Conservation (phyloP, 106 monocot species). For the Phalaenopsis aphrodite region DNA sequence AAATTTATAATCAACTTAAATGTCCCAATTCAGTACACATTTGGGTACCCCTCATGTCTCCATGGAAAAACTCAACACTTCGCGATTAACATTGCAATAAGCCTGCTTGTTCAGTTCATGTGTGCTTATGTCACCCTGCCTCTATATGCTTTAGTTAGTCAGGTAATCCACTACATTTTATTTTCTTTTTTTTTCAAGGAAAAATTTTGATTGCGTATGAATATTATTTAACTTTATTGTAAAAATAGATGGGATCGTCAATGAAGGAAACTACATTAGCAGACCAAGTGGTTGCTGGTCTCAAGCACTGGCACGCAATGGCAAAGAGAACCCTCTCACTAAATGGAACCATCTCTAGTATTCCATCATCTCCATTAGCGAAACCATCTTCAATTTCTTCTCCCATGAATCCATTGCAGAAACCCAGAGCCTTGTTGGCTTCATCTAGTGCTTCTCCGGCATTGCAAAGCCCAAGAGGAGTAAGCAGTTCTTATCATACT, state of each 20-base stretch:
- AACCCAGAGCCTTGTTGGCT: neutral
- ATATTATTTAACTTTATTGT: no score
- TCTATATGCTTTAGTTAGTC: slow-evolving; percentile 41
- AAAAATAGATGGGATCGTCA: slow-evolving; percentile 43
- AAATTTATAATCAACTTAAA: no score
- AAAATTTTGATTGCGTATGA: no score
- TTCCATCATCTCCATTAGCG: neutral
- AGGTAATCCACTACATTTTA: slow-evolving; percentile 22
- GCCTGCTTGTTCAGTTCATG: slow-evolving; percentile 31
- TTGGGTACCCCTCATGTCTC: slow-evolving; percentile 37
- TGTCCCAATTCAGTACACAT: slow-evolving; percentile 28
- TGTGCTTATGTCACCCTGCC: slow-evolving; percentile 49
- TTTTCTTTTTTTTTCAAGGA: neutral
- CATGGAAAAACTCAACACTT: slow-evolving; percentile 17
- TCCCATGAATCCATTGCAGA: neutral
- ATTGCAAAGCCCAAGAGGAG: neutral
- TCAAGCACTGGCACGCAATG: slow-evolving; percentile 30
- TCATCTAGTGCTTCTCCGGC: neutral
- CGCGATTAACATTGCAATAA: slow-evolving; percentile 14
- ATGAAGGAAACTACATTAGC: slow-evolving; percentile 36
- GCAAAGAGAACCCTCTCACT: slow-evolving; percentile 23
- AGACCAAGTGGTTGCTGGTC: slow-evolving; percentile 20
- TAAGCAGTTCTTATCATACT: neutral
- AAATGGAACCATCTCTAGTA: slow-evolving; percentile 4
- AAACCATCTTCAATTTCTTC: neutral